A percentile compares a stretch with the other conserved stretches of the same genome.
Evolutionary conservation across 2,329 filamentous ascomycete species (phyloP).

Genomic region (Dissoconium aciculare): DNA sequence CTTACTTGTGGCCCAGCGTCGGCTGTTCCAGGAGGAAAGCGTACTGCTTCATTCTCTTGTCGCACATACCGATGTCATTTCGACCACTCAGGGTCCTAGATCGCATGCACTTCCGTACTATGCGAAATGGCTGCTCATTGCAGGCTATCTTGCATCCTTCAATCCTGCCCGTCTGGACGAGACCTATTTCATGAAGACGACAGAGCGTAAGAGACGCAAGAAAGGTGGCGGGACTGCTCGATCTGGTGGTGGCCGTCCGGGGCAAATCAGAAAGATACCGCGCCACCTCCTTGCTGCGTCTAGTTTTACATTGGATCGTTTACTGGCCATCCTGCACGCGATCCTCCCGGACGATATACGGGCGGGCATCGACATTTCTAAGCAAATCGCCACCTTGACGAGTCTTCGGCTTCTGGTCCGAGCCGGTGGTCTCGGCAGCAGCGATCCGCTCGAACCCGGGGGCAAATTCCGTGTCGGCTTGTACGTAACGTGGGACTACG

Average conservation of each 20-base stretch:
- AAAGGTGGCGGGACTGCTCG: constrained; percentile 31
- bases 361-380: constrained; percentile 34
- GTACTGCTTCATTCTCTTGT: constrained; percentile 52
- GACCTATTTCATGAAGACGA: constrained; percentile 59
- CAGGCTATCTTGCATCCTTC: constrained; percentile 69
- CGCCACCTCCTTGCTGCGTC: constrained; percentile 63
- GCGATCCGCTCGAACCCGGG: constrained; percentile 52
- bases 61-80: constrained; percentile 6
- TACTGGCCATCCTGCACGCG: constrained; percentile 62
- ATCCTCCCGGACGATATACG: constrained; percentile 37
- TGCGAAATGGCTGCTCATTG: constrained; percentile 57
- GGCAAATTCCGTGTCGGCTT: constrained; percentile 67
- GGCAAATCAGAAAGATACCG: constrained; percentile 52
- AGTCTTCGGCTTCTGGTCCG: constrained; percentile 52
- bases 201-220: constrained; percentile 37
- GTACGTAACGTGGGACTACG: constrained; percentile 53
- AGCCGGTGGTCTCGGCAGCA: constrained; percentile 43
- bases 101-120: constrained; percentile 49
- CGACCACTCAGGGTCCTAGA: constrained; percentile 8
- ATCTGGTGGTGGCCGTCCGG: constrained; percentile 15
- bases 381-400: constrained; percentile 53
- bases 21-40: constrained; percentile 58
- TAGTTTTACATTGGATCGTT: constrained; percentile 61
- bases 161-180: constrained; percentile 61
- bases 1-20: constrained; percentile 55